Conservation (phyloP, 2,329 filamentous ascomycete genomes). For the Penicillium sp. region DNA sequence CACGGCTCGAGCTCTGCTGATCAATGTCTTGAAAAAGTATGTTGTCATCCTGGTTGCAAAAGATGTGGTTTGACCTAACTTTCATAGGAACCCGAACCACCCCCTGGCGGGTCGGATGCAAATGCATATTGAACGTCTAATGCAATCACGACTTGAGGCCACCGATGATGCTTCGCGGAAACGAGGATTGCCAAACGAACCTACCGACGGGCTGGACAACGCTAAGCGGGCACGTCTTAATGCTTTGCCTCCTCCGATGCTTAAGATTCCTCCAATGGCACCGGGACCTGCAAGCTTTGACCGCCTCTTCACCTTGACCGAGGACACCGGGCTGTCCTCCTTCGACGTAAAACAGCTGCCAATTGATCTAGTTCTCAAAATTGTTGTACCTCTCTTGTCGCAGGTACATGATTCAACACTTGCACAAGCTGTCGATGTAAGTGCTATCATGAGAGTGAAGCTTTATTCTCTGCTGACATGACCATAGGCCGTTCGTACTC, state of each 20-base stretch:
- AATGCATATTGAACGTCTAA: constrained; percentile 78
- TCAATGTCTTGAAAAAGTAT: constrained; percentile 78
- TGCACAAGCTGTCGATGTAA: constrained; percentile 69
- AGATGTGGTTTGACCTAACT: constrained; percentile 23
- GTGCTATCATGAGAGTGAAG: constrained; percentile 14
- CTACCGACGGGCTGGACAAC: constrained; percentile 68
- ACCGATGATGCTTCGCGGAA: constrained; percentile 78
- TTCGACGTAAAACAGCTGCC: constrained; percentile 85
- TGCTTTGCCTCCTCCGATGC: constrained; percentile 48
- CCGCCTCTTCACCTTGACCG: constrained; percentile 82
- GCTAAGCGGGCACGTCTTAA: constrained; percentile 78
- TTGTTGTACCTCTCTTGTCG: constrained; percentile 75
- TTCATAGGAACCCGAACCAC: constrained; percentile 71
- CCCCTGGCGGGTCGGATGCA: constrained; percentile 76
- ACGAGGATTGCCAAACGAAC: constrained; percentile 68
- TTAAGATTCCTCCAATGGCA: constrained; percentile 67
- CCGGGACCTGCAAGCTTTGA: constrained; percentile 75
- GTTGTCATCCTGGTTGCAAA: constrained; percentile 18
- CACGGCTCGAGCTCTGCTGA: constrained; percentile 78
- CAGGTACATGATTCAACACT: constrained; percentile 69
- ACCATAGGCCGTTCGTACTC: constrained; percentile 40
- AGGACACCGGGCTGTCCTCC: constrained; percentile 68
- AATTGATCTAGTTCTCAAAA: constrained; percentile 70
- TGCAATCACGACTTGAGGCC: constrained; percentile 73
- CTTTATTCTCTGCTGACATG: constrained; percentile 14